Evolutionary conservation across 352 stramenopile genomes (phyloP), one percentile per base, ranked within the genome.

Genomic region (Phytopythium vexans): DNA sequence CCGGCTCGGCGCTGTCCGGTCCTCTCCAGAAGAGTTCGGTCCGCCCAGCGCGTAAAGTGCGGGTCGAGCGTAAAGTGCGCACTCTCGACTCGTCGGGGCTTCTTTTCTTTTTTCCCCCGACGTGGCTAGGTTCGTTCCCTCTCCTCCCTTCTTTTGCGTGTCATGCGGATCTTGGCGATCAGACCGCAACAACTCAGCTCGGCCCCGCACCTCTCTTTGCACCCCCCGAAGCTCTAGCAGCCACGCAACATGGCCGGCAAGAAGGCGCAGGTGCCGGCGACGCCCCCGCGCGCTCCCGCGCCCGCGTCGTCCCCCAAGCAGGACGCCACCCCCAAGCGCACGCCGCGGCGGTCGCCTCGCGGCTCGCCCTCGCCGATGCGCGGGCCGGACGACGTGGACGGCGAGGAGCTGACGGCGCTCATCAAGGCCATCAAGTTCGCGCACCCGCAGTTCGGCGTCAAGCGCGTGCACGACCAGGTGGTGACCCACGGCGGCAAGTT

Each of bases 351-450:
- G 27, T 43, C 41, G 27, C 49, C 52, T 5, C 16, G 49, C 38
- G 44, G 64, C 36, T 70, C 62, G 4, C 68, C 65, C 9, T 64
- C 69, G 31, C 63, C 68, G 12, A 58, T 58, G 31, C 56, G 52
- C 58, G 52, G 63, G 4, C 60, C 62, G 16, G 62, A 72, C 47
- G 54, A 71, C 49, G 80, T 92, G 46, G 69, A 86, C 46, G 70
- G 68, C 41, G 85, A 92, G 31, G 85, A 95, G 64, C 77, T 95
- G 31, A 88, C 77, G 36, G 85, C 85, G 55, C 70, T 95, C 10
- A 84, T 95, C 63, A 87, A 92, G 58, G 85, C 85, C 51, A 79
- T 95, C 66, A 95, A 93, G 67, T 95, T 95, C 58, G 82, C 82
- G 31, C 77, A 92, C 56, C 71, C 81, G 4, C 77, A 89, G 33